Evolutionary conservation across 2,329 filamentous ascomycete species (phyloP).

Genomic region (Trichoderma sp.): DNA sequence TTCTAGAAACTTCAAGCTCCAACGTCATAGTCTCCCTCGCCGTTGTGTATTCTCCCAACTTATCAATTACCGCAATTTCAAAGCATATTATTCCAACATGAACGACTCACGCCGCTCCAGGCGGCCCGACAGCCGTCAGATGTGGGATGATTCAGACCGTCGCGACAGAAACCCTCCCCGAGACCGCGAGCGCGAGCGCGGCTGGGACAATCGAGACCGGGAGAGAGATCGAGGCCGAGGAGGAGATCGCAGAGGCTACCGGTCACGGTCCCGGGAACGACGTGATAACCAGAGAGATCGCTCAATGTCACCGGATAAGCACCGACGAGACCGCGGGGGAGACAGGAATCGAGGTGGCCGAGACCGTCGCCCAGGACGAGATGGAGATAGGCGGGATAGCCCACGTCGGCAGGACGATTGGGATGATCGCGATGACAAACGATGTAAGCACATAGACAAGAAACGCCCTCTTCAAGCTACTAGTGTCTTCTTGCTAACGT

Average conservation of each 20-base stretch:
- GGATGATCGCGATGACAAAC: constrained; percentile 26
- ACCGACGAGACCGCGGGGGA: constrained; percentile 41
- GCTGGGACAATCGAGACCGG: constrained; percentile 29
- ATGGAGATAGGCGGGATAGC: constrained; percentile 32
- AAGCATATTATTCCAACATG: constrained; percentile 27
- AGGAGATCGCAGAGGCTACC: constrained; percentile 28
- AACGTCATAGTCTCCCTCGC: background rate
- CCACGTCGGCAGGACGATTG: constrained; percentile 32
- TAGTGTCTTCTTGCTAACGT: background rate
- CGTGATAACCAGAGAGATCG: constrained; percentile 35
- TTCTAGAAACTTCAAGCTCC: background rate
- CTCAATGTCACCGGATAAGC: constrained; percentile 36
- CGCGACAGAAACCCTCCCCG: constrained; percentile 33
- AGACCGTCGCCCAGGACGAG: constrained; percentile 30
- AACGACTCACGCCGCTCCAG: constrained; percentile 35
- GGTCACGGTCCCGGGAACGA: constrained; percentile 32
- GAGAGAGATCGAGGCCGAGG: constrained; percentile 25
- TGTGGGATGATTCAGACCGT: constrained; percentile 58
- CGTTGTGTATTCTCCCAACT: background rate
- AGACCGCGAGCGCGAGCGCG: constrained; percentile 26
- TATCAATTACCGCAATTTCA: background rate
- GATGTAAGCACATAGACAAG: constrained; percentile 25
- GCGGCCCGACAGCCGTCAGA: constrained; percentile 54
- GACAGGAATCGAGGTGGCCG: constrained; percentile 34
- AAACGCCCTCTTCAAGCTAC: too few relatives aligned